phyloP scores from a whole-genome alignment of 2,329 filamentous ascomycete genomes.

The Beauveria sp. region DNA sequence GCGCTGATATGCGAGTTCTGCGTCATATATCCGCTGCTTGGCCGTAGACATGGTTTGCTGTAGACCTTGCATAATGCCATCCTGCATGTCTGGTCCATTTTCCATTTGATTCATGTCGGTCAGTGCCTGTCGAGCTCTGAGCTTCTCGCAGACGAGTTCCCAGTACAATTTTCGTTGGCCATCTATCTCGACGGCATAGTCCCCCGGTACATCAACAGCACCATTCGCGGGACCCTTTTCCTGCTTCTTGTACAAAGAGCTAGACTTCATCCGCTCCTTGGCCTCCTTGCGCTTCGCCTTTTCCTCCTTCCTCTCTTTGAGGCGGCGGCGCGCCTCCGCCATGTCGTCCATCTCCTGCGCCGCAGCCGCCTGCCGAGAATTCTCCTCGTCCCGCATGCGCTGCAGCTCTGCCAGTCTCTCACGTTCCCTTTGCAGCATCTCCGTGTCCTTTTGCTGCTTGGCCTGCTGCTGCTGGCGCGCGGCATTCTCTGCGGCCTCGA shows the following conservation, averaged over 20 bases:
- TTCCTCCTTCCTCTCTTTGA: constrained; percentile 35
- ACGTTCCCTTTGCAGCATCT: constrained; percentile 30
- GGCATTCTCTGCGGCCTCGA: constrained; percentile 69
- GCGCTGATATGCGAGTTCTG: constrained; percentile 29
- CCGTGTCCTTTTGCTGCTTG: constrained; percentile 27
- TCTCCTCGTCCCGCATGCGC: constrained; percentile 31
- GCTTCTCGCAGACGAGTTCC: constrained; percentile 34
- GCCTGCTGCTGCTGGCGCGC: constrained; percentile 51
- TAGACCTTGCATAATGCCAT: constrained; percentile 18
- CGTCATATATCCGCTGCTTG: constrained; percentile 29
- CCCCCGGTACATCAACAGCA: constrained; percentile 28
- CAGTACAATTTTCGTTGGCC: constrained; percentile 28
- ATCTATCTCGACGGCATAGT: constrained; percentile 25
- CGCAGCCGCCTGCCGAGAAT: constrained; percentile 26
- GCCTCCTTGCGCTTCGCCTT: constrained; percentile 30
- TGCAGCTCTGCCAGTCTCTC: constrained; percentile 29
- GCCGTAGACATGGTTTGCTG: constrained; percentile 23
- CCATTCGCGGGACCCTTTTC: constrained; percentile 26
- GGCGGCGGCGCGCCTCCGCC: constrained; percentile 27
- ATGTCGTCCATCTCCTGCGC: constrained; percentile 32
- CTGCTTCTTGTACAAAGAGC: constrained; percentile 14
- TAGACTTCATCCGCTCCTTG: constrained; percentile 26
- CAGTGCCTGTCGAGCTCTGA: constrained; percentile 30
- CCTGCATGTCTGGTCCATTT: constrained; percentile 16
- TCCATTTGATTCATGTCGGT: constrained; percentile 24